These are phyloP conservation scores for Auricularia sp. DNA, from an alignment of 768 basidiomycete genomes.

Conservation along the genomic window DNA sequence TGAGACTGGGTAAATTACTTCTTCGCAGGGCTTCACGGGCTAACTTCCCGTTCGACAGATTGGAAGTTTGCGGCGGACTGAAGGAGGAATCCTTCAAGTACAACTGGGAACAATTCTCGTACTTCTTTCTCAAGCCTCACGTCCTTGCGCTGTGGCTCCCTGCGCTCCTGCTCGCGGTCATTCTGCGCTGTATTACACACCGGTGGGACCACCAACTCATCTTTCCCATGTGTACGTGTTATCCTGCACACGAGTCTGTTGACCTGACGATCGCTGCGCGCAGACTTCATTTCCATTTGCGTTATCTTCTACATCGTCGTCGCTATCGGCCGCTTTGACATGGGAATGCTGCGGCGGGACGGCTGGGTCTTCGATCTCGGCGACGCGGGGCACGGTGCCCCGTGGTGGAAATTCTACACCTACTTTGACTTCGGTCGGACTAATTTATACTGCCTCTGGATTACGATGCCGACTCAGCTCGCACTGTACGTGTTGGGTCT, in stretches of 20 bases:
- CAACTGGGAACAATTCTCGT: conserved; percentile 50
- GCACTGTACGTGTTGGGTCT: conserved; percentile 52
- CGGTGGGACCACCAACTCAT: conserved; percentile 79
- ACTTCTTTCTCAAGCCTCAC: conserved; percentile 54
- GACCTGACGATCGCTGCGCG: no score
- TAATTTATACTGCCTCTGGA: conserved; percentile 57
- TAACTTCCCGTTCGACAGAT: conserved; percentile 26
- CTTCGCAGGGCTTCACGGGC: background rate
- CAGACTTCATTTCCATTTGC: conserved; percentile 77
- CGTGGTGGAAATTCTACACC: conserved; percentile 82
- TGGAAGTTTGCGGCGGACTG: conserved; percentile 78
- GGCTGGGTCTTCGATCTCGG: conserved; percentile 88
- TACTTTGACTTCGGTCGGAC: conserved; percentile 59
- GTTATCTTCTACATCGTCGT: conserved; percentile 76
- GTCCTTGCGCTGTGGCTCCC: conserved; percentile 70
- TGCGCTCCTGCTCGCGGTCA: conserved; percentile 63
- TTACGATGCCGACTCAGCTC: conserved; percentile 86
- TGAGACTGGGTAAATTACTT: conserved; percentile 55
- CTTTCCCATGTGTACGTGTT: conserved; percentile 70
- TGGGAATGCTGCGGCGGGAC: conserved; percentile 43
- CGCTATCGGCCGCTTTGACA: conserved; percentile 46
- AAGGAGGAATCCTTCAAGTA: conserved; percentile 68
- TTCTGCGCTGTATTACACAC: conserved; percentile 71
- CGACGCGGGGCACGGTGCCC: conserved; percentile 23
- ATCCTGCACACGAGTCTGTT: background rate